Evolutionary conservation across 208 protist genomes (phyloP).

Genomic region (Porcisia hertigi): DNA sequence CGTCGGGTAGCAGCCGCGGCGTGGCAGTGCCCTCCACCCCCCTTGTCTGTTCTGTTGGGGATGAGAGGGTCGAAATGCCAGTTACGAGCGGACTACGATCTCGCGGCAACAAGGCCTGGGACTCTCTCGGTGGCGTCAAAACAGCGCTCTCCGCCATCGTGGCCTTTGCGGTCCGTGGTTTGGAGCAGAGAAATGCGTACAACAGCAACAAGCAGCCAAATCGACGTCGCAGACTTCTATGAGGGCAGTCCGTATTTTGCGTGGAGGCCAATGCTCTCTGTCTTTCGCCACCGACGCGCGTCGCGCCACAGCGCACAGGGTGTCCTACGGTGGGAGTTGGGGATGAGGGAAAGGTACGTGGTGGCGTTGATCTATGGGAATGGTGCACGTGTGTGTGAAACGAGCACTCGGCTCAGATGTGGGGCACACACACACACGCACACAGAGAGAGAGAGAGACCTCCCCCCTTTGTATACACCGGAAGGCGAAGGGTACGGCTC

Average conservation of each 20-base stretch:
- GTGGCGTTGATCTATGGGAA: background rate
- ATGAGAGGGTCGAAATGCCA: conserved; percentile 22
- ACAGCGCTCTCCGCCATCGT: conserved; percentile 17
- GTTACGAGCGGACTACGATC: conserved; percentile 15
- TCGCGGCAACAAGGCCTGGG: conserved; percentile 4
- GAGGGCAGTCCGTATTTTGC: background rate
- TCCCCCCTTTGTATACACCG: background rate
- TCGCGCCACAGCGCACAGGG: background rate
- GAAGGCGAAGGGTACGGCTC: background rate
- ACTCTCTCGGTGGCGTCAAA: conserved; percentile 18
- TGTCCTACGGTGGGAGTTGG: background rate
- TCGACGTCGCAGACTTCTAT: background rate
- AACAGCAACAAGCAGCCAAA: background rate
- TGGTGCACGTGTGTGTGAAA: background rate
- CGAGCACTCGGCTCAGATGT: conserved; percentile 1
- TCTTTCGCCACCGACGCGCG: background rate
- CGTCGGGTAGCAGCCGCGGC: background rate
- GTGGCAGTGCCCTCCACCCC: conserved; percentile 8
- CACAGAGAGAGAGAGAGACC: background rate
- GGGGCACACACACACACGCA: no score
- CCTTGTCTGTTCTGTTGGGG: conserved; percentile 11
- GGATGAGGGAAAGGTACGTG: background rate
- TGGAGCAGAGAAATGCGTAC: background rate
- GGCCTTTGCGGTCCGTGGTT: background rate
- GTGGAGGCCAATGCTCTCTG: background rate